Conservation (phyloP, 1,139 yeast species). For the Arxiozyma slooffiae region DNA sequence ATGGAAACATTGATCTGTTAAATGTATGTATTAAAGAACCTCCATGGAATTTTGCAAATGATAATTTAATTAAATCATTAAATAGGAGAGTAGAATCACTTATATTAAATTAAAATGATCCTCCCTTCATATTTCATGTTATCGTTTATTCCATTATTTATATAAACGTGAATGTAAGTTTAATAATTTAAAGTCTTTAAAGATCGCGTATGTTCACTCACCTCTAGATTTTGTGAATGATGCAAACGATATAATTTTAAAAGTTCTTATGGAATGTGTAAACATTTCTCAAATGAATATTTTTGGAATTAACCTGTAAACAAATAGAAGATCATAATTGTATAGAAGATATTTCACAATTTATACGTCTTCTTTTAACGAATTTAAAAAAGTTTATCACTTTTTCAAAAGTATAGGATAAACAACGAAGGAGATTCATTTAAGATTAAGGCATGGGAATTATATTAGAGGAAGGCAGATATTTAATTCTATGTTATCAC, state of each 20-base stretch:
- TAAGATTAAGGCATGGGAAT: conserved; percentile 56
- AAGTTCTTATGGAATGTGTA: conserved; percentile 26
- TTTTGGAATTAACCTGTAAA: conserved; percentile 40
- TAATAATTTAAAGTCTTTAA: conserved; percentile 22
- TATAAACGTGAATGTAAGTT: conserved; percentile 3
- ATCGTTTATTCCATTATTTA: not conserved
- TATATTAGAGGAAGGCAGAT: conserved; percentile 48
- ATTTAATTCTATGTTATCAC: conserved; percentile 42
- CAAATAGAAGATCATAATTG: conserved; percentile 37
- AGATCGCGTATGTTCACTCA: conserved; percentile 37
- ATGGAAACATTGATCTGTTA: conserved; percentile 11
- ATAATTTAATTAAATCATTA: not conserved
- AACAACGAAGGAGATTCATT: conserved; percentile 37
- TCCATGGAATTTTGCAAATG: not conserved
- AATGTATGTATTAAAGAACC: not conserved
- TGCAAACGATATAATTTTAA: conserved; percentile 25
- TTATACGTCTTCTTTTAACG: conserved; percentile 26
- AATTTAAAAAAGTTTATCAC: conserved; percentile 35
- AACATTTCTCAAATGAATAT: conserved; percentile 27
- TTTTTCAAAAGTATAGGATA: conserved; percentile 38
- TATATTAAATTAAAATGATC: not conserved
- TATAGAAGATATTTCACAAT: conserved; percentile 33
- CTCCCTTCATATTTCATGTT: not conserved
- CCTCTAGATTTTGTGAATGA: conserved; percentile 31
- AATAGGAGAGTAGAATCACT: not conserved